Base-by-base conservation (phyloP, 371 early-diverging fungal species). In the Mortierella sp. region DNA sequence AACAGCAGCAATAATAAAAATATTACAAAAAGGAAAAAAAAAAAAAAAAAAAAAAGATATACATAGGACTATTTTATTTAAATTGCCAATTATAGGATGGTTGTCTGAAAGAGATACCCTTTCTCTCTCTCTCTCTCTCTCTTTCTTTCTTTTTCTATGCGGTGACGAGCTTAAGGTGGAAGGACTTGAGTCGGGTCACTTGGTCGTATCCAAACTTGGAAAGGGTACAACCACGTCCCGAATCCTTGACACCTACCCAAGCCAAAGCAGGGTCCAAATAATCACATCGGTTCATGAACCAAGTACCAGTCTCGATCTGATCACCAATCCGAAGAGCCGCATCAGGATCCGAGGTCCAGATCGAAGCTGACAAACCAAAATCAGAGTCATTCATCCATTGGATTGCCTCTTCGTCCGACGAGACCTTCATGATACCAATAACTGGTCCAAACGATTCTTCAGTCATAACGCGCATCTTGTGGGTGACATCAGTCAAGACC, bases 371-470 rank as follows among this genome's bases (percentile, higher is more conserved):
- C 57, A 96, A 76, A 4, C 96, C 96, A 81, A 89, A 96, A 16
- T 86, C 84, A 19, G 90, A 89, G 72, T 96, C 95, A 67, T 96
- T 96, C 92, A 94, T 94, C 30, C 91, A 72, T 9, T 70, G 67
- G 37, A 96, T 82, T 4, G 95, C 95, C 74, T 95, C 94, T 14
- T 91, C 87, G 67, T 94, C 94, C 18, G 88, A 88, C 21, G 82
- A 62, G 2, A 94, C 89, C 79, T 86, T 85, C 90, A 93, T 91
- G 53, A 96, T 90, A 4, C 90, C 91, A 51, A 94, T 87, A 21
- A 94, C 89, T 43, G 96, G 96, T 0, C 95, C 96, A 86, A 96
- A 96, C 12, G 93, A 92, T 80, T 96, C 96, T 68, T 95, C 94
- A 19, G 74, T 90, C 94, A 94, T 93, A 28, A 95, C 83, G 12